Percentiles rank a stretch among this genome's conserved stretches.
phyloP scores from a whole-genome alignment of 1,139 yeast species.

The Geotrichum australiense region DNA sequence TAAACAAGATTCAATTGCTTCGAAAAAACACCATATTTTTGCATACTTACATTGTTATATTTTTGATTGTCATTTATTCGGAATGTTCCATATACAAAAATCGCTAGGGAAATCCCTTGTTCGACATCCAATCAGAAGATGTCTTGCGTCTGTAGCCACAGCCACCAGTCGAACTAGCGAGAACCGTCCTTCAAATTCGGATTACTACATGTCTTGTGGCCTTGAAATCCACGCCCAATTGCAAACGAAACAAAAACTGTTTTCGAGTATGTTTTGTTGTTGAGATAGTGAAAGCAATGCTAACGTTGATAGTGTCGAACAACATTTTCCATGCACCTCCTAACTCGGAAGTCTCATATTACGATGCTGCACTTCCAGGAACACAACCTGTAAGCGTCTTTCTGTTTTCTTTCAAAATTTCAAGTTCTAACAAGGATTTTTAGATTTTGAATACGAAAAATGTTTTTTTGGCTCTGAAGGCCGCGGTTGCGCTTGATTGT shows the following conservation, averaged over 20 bases:
- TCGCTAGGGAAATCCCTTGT: too few relatives aligned
- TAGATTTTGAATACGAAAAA: slow-evolving; percentile 63
- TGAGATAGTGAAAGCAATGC: slow-evolving; percentile 18
- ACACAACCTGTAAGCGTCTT: slow-evolving; percentile 62
- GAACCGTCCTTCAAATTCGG: too few relatives aligned
- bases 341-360: slow-evolving; percentile 65
- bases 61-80: too few relatives aligned
- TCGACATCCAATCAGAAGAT: too few relatives aligned
- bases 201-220: slow-evolving; percentile 69
- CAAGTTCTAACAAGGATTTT: background rate
- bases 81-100: too few relatives aligned
- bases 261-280: slow-evolving; percentile 44
- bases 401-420: background rate
- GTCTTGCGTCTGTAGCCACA: too few relatives aligned
- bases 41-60: too few relatives aligned
- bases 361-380: slow-evolving; percentile 88
- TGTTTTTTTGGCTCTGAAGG: slow-evolving; percentile 57
- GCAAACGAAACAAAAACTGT: slow-evolving; percentile 64
- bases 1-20: too few relatives aligned
- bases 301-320: slow-evolving; percentile 29
- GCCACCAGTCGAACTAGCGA: too few relatives aligned
- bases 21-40: too few relatives aligned
- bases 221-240: slow-evolving; percentile 90
- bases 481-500: slow-evolving; percentile 67
- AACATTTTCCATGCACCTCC: slow-evolving; percentile 47